Conservation (phyloP, 257 asterid species). For the Leonotis leonurus region DNA sequence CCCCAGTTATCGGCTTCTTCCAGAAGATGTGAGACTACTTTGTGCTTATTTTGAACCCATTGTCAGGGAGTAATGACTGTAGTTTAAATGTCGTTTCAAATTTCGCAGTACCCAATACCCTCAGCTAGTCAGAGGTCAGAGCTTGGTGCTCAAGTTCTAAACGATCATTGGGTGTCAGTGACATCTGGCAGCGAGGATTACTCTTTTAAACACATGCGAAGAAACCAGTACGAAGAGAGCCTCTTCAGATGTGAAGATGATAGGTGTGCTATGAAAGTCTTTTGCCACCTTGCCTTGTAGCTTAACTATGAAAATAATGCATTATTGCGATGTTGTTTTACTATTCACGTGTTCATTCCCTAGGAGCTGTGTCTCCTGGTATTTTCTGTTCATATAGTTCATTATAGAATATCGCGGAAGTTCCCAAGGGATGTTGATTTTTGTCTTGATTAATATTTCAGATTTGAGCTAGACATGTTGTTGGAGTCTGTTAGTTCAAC, state of each 20-base stretch:
- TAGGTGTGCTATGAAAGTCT: slow-evolving; percentile 25
- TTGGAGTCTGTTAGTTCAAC: slow-evolving; percentile 79
- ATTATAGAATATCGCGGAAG: background rate
- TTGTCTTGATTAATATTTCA: slow-evolving; percentile 24
- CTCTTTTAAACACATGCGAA: slow-evolving; percentile 53
- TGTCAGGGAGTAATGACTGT: background rate
- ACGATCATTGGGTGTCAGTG: slow-evolving; percentile 93
- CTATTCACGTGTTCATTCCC: background rate
- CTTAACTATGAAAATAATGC: background rate
- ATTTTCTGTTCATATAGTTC: background rate
- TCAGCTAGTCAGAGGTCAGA: slow-evolving; percentile 79
- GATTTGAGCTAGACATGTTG: slow-evolving; percentile 92
- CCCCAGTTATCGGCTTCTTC: slow-evolving; percentile 97
- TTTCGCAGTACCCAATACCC: slow-evolving; percentile 72
- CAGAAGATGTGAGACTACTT: slow-evolving; percentile 64
- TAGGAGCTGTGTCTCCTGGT: background rate
- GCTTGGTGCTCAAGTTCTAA: slow-evolving; percentile 73
- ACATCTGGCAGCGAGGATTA: slow-evolving; percentile 82
- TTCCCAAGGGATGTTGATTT: background rate
- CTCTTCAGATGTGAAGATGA: slow-evolving; percentile 56
- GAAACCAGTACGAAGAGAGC: slow-evolving; percentile 54
- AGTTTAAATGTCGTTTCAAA: background rate
- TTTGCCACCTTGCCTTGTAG: background rate
- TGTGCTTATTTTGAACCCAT: slow-evolving; percentile 9
- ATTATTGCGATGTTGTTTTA: background rate